These are phyloP conservation scores for Purpureocillium lavendulum DNA, from an alignment of 2,329 filamentous ascomycete species.

Conservation along the genomic window DNA sequence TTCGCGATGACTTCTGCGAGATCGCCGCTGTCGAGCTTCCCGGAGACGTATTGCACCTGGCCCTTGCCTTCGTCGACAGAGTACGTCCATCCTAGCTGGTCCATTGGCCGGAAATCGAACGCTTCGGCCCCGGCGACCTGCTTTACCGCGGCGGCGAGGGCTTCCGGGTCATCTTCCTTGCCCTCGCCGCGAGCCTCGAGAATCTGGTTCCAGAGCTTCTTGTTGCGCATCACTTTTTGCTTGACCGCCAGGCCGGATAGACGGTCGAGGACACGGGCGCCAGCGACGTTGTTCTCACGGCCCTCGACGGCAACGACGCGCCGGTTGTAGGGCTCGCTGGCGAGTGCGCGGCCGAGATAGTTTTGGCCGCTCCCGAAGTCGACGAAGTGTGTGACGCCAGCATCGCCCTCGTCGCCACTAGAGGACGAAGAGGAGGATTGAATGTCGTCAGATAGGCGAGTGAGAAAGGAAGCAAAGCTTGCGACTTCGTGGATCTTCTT, in stretches of 20 bases:
- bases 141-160: constrained; percentile 21
- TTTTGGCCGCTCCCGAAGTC: constrained; percentile 97
- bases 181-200: constrained; percentile 28
- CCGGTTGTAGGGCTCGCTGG: constrained; percentile 75
- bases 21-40: constrained; percentile 65
- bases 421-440: no score
- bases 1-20: constrained; percentile 58
- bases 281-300: constrained; percentile 74
- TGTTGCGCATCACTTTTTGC: constrained; percentile 68
- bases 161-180: constrained; percentile 30
- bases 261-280: constrained; percentile 79
- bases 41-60: constrained; percentile 69
- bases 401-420: constrained; percentile 39
- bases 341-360: constrained; percentile 83
- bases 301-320: constrained; percentile 89
- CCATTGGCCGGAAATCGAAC: constrained; percentile 38
- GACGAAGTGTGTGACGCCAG: constrained; percentile 73
- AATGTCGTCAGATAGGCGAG: constrained; percentile 50
- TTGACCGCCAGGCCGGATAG: constrained; percentile 67
- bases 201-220: constrained; percentile 62
- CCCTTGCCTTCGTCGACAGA: constrained; percentile 54
- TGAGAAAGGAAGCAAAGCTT: constrained; percentile 81
- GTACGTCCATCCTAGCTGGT: constrained; percentile 41
- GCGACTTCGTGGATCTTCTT: constrained; percentile 95
- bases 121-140: constrained; percentile 24